Evolutionary conservation across 139 green algal genomes (phyloP).

Genomic region (Coelastrella sp.): DNA sequence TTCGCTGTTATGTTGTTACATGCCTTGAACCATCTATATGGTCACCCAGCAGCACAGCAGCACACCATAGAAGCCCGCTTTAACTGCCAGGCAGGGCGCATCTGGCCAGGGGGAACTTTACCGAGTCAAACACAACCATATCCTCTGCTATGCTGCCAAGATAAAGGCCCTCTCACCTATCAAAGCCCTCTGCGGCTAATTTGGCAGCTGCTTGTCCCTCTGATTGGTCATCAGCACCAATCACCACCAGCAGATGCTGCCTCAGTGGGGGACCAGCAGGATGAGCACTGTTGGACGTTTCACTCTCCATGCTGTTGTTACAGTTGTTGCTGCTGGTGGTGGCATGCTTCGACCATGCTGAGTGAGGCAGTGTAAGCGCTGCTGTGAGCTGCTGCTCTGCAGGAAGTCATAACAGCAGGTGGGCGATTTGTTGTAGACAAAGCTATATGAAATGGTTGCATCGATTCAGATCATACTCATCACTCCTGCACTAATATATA

Average conservation of each 20-base stretch:
- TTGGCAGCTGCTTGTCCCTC: neutral
- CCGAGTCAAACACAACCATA: too few relatives aligned
- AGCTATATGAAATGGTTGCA: neutral
- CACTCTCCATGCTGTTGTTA: neutral
- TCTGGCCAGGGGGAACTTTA: too few relatives aligned
- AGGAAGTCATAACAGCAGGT: neutral
- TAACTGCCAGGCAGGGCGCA: too few relatives aligned
- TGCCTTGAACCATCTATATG: too few relatives aligned
- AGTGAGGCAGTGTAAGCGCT: neutral
- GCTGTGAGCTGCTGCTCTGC: neutral
- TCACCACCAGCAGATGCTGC: neutral
- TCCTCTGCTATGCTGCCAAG: neutral
- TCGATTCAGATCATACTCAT: too few relatives aligned
- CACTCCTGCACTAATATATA: too few relatives aligned
- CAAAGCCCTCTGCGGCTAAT: slow-evolving; percentile 25
- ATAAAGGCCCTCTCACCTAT: neutral
- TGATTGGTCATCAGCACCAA: neutral
- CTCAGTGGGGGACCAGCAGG: neutral
- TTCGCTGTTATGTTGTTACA: too few relatives aligned
- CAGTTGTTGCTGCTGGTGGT: slow-evolving; percentile 10
- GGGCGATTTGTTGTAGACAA: neutral
- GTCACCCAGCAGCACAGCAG: too few relatives aligned
- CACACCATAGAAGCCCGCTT: too few relatives aligned
- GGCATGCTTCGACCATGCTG: neutral
- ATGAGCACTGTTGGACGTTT: neutral